Evolutionary conservation across 2,329 filamentous ascomycete species (phyloP), one percentile per base, ranked within the genome.

Genomic region (Neonectria punicea): DNA sequence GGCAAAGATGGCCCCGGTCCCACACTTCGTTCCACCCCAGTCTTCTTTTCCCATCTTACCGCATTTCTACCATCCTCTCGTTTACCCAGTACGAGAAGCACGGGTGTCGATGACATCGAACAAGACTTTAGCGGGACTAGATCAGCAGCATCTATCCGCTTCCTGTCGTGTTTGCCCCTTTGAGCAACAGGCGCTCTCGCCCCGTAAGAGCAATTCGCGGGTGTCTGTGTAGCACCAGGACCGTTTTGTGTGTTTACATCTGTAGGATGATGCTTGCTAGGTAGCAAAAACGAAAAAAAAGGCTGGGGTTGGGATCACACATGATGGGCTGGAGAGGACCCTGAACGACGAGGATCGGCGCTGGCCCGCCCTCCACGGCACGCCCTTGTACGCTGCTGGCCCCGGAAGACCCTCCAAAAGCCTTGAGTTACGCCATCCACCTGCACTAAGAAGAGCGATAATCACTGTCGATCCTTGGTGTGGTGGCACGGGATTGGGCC

Each of bases 61-160:
- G 16, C 9, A 14, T 30, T 20, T 41, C 32, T 47, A 10, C 58
- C 10, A 34, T 16, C 56, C 16, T 58, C 32, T 36, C 11, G 39
- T 13, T 36, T 44, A 14, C 53, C 25, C 39, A 7, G 44, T 57
- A 18, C 22, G 22, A 11, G 16, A 43, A 20, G 28, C n/a, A 34
- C 8, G 14, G 55, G 25, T 36, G 32, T 41, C 6, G 30, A 41
- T 36, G 18, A 25, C 22, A 28, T 53, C 13, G 44, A 39, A 46
- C 46, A 61, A 41, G 59, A 58, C 34, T 67, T 68, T 67, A 71
- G 58, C 62, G 62, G 62, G 63, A 50, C 66, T 49, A 53, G 72
- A 74, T 74, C 72, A 70, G 54, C 72, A 74, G 70, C 65, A 70
- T 72, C 71, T 70, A 73, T 63, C 68, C 67, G 43, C 51, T 47